A percentile compares a stretch with the other conserved stretches of the same genome.
Conservation (phyloP, 331 rosid genomes). For the Prunus yedoensis region DNA sequence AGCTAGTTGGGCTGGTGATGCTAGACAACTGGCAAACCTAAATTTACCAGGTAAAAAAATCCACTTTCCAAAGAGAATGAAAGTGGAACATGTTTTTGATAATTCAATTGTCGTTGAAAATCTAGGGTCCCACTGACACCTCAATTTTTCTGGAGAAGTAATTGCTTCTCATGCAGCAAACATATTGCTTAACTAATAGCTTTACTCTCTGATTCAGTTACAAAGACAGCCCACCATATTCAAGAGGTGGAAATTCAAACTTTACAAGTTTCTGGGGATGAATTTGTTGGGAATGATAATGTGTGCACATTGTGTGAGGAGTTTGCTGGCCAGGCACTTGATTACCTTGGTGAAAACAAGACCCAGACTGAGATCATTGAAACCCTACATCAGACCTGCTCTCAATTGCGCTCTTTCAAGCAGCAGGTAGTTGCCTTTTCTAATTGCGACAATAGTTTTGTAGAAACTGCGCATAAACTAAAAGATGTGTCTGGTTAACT, state of each 20-base stretch:
- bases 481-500: no score
- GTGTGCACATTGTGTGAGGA: slow-evolving; percentile 79
- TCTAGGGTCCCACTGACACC: not conserved
- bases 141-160: not conserved
- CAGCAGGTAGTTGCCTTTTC: slow-evolving; percentile 46
- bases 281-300: slow-evolving; percentile 35
- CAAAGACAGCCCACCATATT: slow-evolving; percentile 7
- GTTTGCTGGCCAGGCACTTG: slow-evolving; percentile 61
- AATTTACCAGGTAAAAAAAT: slow-evolving; percentile 25
- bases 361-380: slow-evolving; percentile 69
- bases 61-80: not conserved
- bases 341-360: slow-evolving; percentile 61
- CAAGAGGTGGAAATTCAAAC: slow-evolving; percentile 26
- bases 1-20: slow-evolving; percentile 60
- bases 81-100: not conserved
- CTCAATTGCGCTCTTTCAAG: slow-evolving; percentile 36
- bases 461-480: not conserved
- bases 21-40: slow-evolving; percentile 45
- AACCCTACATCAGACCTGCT: slow-evolving; percentile 50
- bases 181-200: not conserved
- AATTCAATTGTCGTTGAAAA: not conserved
- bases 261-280: not conserved
- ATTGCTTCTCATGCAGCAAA: not conserved
- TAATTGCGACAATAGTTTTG: not conserved
- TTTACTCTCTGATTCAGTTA: slow-evolving; percentile 27